Percentiles rank a stretch among this genome's conserved stretches.
Conservation (phyloP, 352 stramenopile species). For the Aphanomyces stellatus region DNA sequence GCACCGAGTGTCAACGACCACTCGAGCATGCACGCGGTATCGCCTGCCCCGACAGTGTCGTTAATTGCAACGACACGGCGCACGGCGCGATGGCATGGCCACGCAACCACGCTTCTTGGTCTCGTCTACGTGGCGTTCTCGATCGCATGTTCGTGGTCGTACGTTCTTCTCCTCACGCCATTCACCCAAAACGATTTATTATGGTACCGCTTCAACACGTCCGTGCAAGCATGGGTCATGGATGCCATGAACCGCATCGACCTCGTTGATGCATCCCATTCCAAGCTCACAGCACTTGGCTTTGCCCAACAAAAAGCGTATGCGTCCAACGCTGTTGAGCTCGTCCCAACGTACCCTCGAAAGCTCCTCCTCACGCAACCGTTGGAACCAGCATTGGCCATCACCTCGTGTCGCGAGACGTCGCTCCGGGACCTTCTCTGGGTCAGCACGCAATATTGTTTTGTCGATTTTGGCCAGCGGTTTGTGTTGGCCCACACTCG, state of each 20-base stretch:
- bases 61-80: too few relatives aligned
- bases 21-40: too few relatives aligned
- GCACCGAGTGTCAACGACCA: too few relatives aligned
- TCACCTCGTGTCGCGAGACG: not conserved
- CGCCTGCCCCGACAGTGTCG: too few relatives aligned
- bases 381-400: not conserved
- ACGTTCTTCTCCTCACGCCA: not conserved
- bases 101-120: not conserved
- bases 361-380: not conserved
- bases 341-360: not conserved
- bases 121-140: not conserved
- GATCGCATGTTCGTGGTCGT: not conserved
- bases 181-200: constrained; percentile 10
- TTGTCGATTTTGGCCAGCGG: not conserved
- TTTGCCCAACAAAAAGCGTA: not conserved
- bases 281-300: not conserved
- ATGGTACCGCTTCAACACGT: not conserved
- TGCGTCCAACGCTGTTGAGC: not conserved
- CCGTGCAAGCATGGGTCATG: not conserved
- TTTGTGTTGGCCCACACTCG: not conserved
- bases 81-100: too few relatives aligned
- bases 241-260: not conserved
- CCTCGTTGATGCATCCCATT: too few relatives aligned
- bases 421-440: not conserved
- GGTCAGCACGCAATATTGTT: constrained; percentile 9